These are phyloP conservation scores for Saccharomycodes ludwigii DNA, from an alignment of 805 yeast genomes.

Conservation along the genomic window DNA sequence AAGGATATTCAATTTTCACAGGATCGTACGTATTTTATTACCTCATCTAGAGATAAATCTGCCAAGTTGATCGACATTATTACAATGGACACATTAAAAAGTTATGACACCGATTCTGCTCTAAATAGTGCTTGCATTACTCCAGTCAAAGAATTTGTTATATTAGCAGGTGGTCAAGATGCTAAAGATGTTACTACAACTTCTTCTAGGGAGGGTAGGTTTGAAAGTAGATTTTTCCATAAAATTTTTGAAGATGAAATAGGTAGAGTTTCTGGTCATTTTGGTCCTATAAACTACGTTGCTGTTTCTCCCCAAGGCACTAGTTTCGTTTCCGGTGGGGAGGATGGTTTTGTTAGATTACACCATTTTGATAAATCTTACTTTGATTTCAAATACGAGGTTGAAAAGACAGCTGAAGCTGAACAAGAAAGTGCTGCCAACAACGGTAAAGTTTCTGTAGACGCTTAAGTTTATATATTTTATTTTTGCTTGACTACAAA, in stretches of 20 bases:
- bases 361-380: constrained; percentile 89
- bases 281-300: constrained; percentile 92
- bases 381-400: constrained; percentile 87
- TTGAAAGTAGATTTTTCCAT: constrained; percentile 93
- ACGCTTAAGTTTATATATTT: too few relatives aligned
- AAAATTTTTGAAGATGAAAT: constrained; percentile 91
- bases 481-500: too few relatives aligned
- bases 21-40: constrained; percentile 81
- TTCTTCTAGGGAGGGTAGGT: constrained; percentile 83
- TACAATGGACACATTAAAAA: constrained; percentile 56
- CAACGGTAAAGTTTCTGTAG: too few relatives aligned
- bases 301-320: constrained; percentile 93
- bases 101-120: constrained; percentile 80
- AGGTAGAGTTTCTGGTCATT: constrained; percentile 96
- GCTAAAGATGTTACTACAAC: constrained; percentile 99
- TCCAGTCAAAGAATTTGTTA: constrained; percentile 81
- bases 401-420: constrained; percentile 64
- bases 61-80: constrained; percentile 73
- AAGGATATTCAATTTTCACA: constrained; percentile 86
- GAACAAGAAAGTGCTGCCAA: too few relatives aligned
- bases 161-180: constrained; percentile 98
- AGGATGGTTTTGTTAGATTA: constrained; percentile 93
- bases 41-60: constrained; percentile 84
- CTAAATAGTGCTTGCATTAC: constrained; percentile 92
- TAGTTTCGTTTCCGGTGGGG: constrained; percentile 94